Percentiles rank a stretch among this genome's conserved stretches.
Evolutionary conservation across 2,329 filamentous ascomycete genomes (phyloP).

Genomic region (Penicillium polonicum): DNA sequence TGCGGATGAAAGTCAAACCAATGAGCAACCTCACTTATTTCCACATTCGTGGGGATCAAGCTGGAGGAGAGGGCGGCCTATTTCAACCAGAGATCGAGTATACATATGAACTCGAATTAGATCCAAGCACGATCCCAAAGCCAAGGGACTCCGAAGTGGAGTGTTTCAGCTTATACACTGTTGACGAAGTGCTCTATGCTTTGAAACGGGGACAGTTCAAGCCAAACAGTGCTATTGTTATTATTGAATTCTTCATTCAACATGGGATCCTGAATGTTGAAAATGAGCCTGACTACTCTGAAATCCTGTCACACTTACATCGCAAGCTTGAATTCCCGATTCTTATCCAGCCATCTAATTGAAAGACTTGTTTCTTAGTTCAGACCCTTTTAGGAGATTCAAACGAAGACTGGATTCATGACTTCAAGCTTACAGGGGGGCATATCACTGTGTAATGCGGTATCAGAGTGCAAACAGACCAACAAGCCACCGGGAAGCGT

Average conservation of each 20-base stretch:
- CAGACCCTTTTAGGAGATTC: no score
- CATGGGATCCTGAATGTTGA: constrained; percentile 33
- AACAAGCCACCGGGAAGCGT: background rate
- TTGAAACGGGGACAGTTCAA: constrained; percentile 31
- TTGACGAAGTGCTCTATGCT: constrained; percentile 29
- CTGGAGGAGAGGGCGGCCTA: constrained; percentile 18
- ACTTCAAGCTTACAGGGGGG: no score
- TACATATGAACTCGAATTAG: constrained; percentile 35
- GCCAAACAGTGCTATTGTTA: constrained; percentile 32
- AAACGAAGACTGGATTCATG: no score
- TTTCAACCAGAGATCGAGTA: constrained; percentile 36
- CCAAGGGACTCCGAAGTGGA: constrained; percentile 34
- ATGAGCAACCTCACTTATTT: background rate
- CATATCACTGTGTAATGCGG: no score
- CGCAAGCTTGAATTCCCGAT: constrained; percentile 8
- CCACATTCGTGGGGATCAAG: background rate
- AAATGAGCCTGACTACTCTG: constrained; percentile 29
- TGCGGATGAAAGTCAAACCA: background rate
- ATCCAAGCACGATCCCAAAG: constrained; percentile 18
- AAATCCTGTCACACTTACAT: constrained; percentile 34
- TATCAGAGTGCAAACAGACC: no score
- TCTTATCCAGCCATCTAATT: background rate
- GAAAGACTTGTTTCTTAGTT: background rate
- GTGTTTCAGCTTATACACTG: constrained; percentile 27
- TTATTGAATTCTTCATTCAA: constrained; percentile 36